Base-by-base conservation (phyloP, 768 basidiomycete species). In the Daedaleopsis sinensis region DNA sequence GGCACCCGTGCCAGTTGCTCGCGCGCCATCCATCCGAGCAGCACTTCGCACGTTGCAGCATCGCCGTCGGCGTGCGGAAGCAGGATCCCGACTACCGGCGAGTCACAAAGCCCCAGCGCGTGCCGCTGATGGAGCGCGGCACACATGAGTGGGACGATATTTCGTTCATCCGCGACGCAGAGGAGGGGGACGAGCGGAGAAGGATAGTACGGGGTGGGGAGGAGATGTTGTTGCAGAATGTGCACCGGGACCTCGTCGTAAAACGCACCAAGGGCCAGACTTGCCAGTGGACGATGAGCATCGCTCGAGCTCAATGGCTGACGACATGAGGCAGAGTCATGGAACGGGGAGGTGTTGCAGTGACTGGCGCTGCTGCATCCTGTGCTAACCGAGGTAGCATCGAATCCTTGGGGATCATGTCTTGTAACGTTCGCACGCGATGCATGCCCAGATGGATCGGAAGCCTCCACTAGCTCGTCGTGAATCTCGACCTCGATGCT, bases 131-230 rank as follows among this genome's bases (percentile, higher is more conserved):
- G 37, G 18, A 54, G 21, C 19, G 52, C 52, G 38, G 37, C 39
- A 35, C 37, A 39, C 37, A 54, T 54, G 52, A 54, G 52, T 7
- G 52, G 37, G 18, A 42, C 13, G 52, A 54, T 54, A 21, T 43
- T 54, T 11, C 9, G 32, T 24, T 42, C 52, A 16, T 54, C 38
- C 12, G 52, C 52, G 8, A 39, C 52, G 16, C 52, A 54, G 11
- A 54, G 52, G 7, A 54, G 37, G 15, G 52, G 52, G 5, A 19
- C 39, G 9, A 54, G 23, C n/a, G 52, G 52, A 11, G 12, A 1
- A 19, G 52, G 52, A 27, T 54, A n/a, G 37, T 42, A 42, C 38
- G 52, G 52, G 8, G 52, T 12, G 3, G 52, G 37, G 4, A 54
- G 23, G n/a, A 54, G 8, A 13, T 54, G 52, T 3, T 15, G 38